These are phyloP conservation scores for Peribolospora baueri DNA, from an alignment of 768 basidiomycete genomes.

Conservation along the genomic window DNA sequence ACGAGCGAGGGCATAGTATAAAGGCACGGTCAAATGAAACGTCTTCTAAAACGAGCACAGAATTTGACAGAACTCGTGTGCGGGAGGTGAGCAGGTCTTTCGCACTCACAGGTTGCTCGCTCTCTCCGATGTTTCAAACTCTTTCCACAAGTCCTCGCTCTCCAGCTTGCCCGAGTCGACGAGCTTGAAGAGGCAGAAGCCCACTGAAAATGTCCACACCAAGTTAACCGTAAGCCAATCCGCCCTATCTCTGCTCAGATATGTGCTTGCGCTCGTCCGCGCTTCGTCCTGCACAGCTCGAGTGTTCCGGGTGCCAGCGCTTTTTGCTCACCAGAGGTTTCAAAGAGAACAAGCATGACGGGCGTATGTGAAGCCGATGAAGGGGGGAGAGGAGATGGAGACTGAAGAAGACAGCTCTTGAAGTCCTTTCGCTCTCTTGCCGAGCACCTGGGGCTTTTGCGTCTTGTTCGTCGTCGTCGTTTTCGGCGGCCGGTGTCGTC, in stretches of 20 bases:
- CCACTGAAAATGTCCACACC: slow-evolving; percentile 39
- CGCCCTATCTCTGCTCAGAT: not conserved
- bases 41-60: not conserved
- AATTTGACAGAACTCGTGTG: not conserved
- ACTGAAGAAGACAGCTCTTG: too few relatives aligned
- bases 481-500: too few relatives aligned
- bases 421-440: too few relatives aligned
- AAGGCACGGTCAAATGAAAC: not conserved
- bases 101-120: slow-evolving; percentile 66
- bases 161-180: slow-evolving; percentile 40
- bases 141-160: slow-evolving; percentile 64
- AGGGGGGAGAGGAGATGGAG: not conserved
- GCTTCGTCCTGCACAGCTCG: slow-evolving; percentile 1
- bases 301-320: not conserved
- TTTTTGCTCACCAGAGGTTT: slow-evolving; percentile 22
- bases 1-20: not conserved
- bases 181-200: slow-evolving; percentile 95
- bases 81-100: not conserved
- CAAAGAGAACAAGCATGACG: slow-evolving; percentile 80
- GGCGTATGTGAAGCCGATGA: not conserved
- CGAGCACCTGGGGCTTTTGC: too few relatives aligned
- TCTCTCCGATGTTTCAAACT: slow-evolving; percentile 75
- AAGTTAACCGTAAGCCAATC: not conserved
- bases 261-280: not conserved
- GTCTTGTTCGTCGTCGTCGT: too few relatives aligned